These are phyloP conservation scores for Rhizophora apiculata DNA, from an alignment of 345 rosid genomes.

Conservation along the genomic window DNA sequence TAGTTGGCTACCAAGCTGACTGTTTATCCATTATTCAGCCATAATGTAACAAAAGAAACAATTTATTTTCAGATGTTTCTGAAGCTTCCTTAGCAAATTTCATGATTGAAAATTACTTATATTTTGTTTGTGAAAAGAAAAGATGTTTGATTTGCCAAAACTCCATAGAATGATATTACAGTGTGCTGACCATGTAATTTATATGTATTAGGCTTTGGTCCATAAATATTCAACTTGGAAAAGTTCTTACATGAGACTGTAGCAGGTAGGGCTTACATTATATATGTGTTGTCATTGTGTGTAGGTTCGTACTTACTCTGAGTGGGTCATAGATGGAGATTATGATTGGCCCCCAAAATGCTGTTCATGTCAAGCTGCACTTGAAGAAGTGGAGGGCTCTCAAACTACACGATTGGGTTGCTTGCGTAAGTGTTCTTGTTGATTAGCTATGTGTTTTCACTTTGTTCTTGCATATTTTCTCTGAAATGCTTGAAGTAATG, in stretches of 20 bases:
- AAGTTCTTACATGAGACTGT: not conserved
- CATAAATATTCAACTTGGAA: constrained; percentile 9
- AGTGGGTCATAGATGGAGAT: constrained; percentile 99
- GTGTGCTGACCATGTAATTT: not conserved
- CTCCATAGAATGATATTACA: too few species aligned
- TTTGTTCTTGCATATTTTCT: not conserved
- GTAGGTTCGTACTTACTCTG: constrained; percentile 93
- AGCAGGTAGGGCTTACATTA: not conserved
- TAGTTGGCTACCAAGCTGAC: too few species aligned
- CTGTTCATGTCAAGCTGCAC: constrained; percentile 68
- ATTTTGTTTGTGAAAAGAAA: too few species aligned
- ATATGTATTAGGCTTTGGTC: constrained; percentile 4
- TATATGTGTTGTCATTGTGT: constrained; percentile 11
- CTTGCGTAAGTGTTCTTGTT: constrained; percentile 65
- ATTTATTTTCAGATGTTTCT: too few species aligned
- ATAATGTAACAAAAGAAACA: too few species aligned
- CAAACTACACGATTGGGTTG: constrained; percentile 94
- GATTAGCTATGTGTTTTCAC: constrained; percentile 14
- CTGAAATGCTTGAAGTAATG: constrained; percentile 13
- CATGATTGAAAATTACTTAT: too few species aligned
- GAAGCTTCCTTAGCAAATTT: too few species aligned
- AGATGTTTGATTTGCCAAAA: too few species aligned
- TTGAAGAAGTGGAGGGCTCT: constrained; percentile 62
- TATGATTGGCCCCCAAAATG: constrained; percentile 95
- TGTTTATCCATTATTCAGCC: too few species aligned